phyloP scores from a whole-genome alignment of 2,329 filamentous ascomycete species.

The Colletotrichum ledebouriae region DNA sequence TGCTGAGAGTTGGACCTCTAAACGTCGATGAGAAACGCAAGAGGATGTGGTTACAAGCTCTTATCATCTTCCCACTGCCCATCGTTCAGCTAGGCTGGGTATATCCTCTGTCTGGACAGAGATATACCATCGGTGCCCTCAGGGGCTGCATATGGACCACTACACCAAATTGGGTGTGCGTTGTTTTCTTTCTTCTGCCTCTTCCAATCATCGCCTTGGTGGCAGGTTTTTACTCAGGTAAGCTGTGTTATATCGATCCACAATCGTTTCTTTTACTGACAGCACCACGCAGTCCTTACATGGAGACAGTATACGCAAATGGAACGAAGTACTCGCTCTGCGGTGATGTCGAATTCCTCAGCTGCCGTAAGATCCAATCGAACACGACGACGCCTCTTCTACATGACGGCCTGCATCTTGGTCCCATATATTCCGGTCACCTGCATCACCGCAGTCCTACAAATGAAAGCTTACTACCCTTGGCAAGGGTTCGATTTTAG shows the following conservation, averaged over 20 bases:
- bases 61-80: conserved; percentile 69
- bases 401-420: conserved; percentile 67
- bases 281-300: conserved; percentile 56
- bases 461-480: conserved; percentile 52
- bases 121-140: conserved; percentile 64
- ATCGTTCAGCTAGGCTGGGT: conserved; percentile 63
- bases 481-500: conserved; percentile 55
- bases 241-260: conserved; percentile 47
- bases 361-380: conserved; percentile 60
- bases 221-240: conserved; percentile 63
- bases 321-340: conserved; percentile 55
- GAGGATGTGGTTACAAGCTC: conserved; percentile 60
- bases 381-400: conserved; percentile 66
- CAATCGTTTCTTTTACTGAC: conserved; percentile 5
- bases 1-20: conserved; percentile 57
- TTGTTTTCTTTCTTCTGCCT: conserved; percentile 63
- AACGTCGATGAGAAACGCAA: conserved; percentile 57
- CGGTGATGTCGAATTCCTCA: conserved; percentile 56
- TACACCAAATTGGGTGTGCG: conserved; percentile 61
- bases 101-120: conserved; percentile 60
- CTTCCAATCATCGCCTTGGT: conserved; percentile 58
- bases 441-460: conserved; percentile 56
- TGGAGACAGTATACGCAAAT: conserved; percentile 64
- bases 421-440: conserved; percentile 65
- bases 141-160: conserved; percentile 63